Conservation (phyloP, 331 rosid genomes). For the Prunus yedoensis region DNA sequence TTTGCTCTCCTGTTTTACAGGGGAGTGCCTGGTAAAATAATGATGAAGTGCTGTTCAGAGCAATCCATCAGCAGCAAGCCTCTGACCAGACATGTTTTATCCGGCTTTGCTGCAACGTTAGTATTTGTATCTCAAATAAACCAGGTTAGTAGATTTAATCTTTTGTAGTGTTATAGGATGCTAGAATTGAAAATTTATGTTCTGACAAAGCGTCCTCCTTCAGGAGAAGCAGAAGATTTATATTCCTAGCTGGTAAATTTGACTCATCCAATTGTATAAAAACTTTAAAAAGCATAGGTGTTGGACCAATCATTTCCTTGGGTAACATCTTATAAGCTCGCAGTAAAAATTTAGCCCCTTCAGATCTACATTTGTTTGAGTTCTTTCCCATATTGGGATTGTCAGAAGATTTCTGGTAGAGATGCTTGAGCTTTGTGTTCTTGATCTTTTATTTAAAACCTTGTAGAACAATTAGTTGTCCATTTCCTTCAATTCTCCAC, state of each 20-base stretch:
- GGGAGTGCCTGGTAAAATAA: constrained; percentile 45
- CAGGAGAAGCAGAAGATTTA: constrained; percentile 8
- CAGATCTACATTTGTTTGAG: constrained; percentile 2
- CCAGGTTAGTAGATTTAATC: constrained; percentile 51
- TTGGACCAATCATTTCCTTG: constrained; percentile 3
- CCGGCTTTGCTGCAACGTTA: constrained; percentile 74
- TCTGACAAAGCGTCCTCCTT: neutral
- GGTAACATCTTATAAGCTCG: neutral
- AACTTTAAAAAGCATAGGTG: neutral
- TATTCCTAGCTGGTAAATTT: constrained; percentile 5
- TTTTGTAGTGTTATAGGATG: neutral
- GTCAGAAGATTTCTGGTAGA: neutral
- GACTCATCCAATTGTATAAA: neutral
- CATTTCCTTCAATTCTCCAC: neutral
- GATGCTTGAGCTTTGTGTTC: neutral
- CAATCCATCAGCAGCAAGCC: constrained; percentile 40
- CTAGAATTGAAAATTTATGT: neutral
- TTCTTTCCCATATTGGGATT: constrained; percentile 2
- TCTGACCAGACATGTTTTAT: constrained; percentile 53
- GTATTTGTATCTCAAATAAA: constrained; percentile 56
- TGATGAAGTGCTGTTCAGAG: constrained; percentile 49
- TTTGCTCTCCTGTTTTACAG: constrained; percentile 43
- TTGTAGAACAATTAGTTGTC: neutral
- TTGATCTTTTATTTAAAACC: constrained; percentile 8
- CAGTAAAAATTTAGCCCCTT: constrained; percentile 6